Conservation (phyloP, 164 flowering plant species). For the Hamamelis virginiana region DNA sequence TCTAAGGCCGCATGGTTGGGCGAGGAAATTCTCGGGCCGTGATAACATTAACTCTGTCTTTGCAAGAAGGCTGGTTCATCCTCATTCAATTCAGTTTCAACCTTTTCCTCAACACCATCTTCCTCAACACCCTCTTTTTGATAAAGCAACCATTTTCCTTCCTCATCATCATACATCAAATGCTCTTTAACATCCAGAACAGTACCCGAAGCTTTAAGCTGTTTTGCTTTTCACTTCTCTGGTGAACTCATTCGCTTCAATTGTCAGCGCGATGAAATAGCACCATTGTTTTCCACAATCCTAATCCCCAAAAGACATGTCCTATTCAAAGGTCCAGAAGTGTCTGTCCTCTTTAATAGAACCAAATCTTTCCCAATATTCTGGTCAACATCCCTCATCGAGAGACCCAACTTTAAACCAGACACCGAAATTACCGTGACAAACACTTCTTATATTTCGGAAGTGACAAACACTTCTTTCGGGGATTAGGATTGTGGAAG, state of each 20-base stretch:
- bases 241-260: slow-evolving; percentile 90
- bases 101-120: too few species aligned
- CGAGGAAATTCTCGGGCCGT: too few species aligned
- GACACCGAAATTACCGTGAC: slow-evolving; percentile 78
- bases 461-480: slow-evolving; percentile 56
- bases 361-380: too few species aligned
- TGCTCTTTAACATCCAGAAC: slow-evolving; percentile 60
- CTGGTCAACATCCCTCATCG: too few species aligned
- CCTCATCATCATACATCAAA: slow-evolving; percentile 72
- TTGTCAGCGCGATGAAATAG: slow-evolving; percentile 60
- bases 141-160: slow-evolving; percentile 66
- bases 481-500: slow-evolving; percentile 66
- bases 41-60: too few species aligned
- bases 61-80: slow-evolving; percentile 78
- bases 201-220: slow-evolving; percentile 78
- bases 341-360: too few species aligned
- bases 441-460: slow-evolving; percentile 50
- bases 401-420: slow-evolving; percentile 67
- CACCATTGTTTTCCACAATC: too few species aligned
- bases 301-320: slow-evolving; percentile 67
- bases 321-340: slow-evolving; percentile 38
- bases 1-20: too few species aligned
- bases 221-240: slow-evolving; percentile 89
- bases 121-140: slow-evolving; percentile 90
- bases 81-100: too few species aligned